Evolutionary conservation across 495 filamentous ascomycete genomes (phyloP), one percentile per base, ranked within the genome.

Genomic region (Chaetomium tenue): DNA sequence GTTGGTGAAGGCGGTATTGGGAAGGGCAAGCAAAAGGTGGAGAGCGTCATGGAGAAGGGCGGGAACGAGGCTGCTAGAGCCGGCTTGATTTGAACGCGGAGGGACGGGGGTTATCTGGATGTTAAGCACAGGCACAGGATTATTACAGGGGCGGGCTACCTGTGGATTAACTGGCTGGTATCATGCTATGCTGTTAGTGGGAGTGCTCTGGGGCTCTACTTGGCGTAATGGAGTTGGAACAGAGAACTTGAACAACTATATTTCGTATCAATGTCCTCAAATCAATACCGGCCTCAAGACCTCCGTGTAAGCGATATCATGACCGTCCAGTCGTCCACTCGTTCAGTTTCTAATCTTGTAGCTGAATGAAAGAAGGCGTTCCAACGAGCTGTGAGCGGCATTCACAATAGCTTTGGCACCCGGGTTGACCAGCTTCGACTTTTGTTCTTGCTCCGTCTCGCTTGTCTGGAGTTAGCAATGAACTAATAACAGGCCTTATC

Each of bases 1-100:
- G 92, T 98, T 6, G 94, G 94, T 53, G 91, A 95, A 75, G 85
- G 88, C 8, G 88, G 87, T 8, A 85, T 93, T 61, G 90, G 89
- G 20, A 87, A 88, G 78, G 90, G 91, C 66, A 93, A 91, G 76
- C 86, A 86, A 68, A 88, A 87, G 80, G 83, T 89, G 70, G 87
- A 89, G 71, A 82, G 83, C 25, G 77, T 86, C 6, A 69, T 93
- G 33, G 84, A 89, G 63, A 86, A 86, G 63, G 90, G 90, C 18
- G 92, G 84, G 30, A 91, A 91, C 26, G 92, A 96, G 78, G 91
- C 88, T 46, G 92, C 92, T 8, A 83, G 92, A 66, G 92, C 89
- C 18, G 81, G 83, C 1, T 66, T 85, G 55, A 76, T 80, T 39
- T 78, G 59, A 70, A 23, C 28, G n/a, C n/a, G n/a, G n/a, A 30